These are phyloP conservation scores for Ploettnerulaceae sp. DNA, from an alignment of 2,329 filamentous ascomycete species.

Conservation along the genomic window DNA sequence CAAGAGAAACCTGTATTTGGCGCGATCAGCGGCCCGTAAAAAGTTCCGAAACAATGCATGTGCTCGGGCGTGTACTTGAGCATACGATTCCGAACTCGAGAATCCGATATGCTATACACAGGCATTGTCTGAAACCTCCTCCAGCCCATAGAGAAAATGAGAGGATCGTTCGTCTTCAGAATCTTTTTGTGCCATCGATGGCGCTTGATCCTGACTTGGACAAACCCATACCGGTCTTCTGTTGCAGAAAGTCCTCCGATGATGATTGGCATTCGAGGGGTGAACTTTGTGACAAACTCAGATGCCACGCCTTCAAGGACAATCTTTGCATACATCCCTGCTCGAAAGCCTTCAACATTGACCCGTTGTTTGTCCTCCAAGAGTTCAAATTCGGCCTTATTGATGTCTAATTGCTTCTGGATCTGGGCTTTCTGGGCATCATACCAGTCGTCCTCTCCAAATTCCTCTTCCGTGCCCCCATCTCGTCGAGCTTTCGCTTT, in stretches of 20 bases:
- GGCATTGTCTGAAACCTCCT: constrained; percentile 88
- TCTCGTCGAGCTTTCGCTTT: constrained; percentile 72
- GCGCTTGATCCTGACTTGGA: constrained; percentile 93
- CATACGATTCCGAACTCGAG: constrained; percentile 90
- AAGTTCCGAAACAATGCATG: constrained; percentile 96
- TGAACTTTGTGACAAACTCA: constrained; percentile 83
- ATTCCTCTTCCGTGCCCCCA: constrained; percentile 67
- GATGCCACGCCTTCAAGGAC: constrained; percentile 84
- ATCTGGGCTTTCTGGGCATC: constrained; percentile 92
- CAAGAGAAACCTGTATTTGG: constrained; percentile 95
- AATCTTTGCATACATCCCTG: constrained; percentile 89
- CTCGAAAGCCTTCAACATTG: constrained; percentile 83
- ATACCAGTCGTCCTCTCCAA: constrained; percentile 98
- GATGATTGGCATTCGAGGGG: constrained; percentile 75
- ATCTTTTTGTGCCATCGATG: constrained; percentile 99
- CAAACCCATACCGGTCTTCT: constrained; percentile 91
- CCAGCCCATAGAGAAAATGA: constrained; percentile 97
- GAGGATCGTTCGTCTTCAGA: constrained; percentile 92
- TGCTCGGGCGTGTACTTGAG: constrained; percentile 98
- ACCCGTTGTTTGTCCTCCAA: constrained; percentile 80
- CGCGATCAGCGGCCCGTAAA: constrained; percentile 91
- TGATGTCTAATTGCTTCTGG: constrained; percentile 95
- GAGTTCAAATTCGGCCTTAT: constrained; percentile 84
- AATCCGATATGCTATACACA: constrained; percentile 93
- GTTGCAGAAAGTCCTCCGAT: constrained; percentile 89